These are phyloP conservation scores for Cucumis cinereus DNA, from an alignment of 306 rosid species.

Conservation along the genomic window DNA sequence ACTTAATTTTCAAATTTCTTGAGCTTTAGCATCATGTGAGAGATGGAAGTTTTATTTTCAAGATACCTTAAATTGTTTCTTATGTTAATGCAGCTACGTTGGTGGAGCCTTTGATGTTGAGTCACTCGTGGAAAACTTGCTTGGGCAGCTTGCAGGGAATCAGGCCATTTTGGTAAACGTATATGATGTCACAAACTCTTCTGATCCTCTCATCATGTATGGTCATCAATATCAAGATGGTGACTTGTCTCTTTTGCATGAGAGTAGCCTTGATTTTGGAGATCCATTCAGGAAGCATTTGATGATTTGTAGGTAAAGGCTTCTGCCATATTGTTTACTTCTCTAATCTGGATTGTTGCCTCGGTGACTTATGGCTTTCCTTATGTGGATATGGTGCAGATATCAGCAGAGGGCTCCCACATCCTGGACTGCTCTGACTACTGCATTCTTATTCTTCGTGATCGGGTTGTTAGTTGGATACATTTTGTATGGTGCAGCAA, in stretches of 20 bases:
- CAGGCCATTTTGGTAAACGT: slow-evolving; percentile 87
- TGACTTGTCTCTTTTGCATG: slow-evolving; percentile 60
- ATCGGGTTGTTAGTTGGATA: slow-evolving; percentile 75
- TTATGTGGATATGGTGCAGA: slow-evolving; percentile 33
- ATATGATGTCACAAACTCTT: slow-evolving; percentile 72
- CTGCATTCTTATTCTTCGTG: slow-evolving; percentile 56
- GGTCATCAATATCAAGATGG: slow-evolving; percentile 76
- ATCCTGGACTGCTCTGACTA: slow-evolving; percentile 60
- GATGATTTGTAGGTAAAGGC: slow-evolving; percentile 84
- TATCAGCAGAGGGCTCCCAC: slow-evolving; percentile 85
- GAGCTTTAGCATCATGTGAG: slow-evolving; percentile 3
- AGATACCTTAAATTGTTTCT: slow-evolving; percentile 15
- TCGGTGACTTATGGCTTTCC: not conserved
- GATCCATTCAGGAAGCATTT: slow-evolving; percentile 83
- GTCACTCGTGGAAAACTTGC: slow-evolving; percentile 96
- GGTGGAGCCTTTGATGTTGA: slow-evolving; percentile 98
- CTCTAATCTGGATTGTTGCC: not conserved
- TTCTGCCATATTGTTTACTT: not conserved
- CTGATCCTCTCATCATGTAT: slow-evolving; percentile 69
- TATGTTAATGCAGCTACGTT: slow-evolving; percentile 47
- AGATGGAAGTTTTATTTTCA: slow-evolving; percentile 8
- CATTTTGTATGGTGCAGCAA: slow-evolving; percentile 87
- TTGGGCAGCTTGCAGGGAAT: slow-evolving; percentile 92
- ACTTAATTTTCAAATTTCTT: not conserved
- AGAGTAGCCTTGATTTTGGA: slow-evolving; percentile 92